Conservation (phyloP, 179 eudicot species). For the Drosera spatulata region DNA sequence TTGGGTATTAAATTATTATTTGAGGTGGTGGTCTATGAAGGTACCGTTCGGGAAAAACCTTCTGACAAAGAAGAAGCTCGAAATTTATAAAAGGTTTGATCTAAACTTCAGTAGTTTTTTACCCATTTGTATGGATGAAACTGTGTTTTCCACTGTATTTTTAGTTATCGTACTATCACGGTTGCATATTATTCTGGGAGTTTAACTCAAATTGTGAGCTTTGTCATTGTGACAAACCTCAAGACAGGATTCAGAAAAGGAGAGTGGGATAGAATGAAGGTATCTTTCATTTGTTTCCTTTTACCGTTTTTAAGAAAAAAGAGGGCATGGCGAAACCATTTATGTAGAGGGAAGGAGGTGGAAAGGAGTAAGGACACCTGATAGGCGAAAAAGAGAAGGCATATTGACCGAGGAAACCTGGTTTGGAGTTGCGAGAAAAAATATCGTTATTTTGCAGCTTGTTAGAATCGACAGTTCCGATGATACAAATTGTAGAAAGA, state of each 20-base stretch:
- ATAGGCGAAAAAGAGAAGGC: too few relatives aligned
- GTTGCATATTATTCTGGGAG: conserved; percentile 66
- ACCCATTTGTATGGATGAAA: background rate
- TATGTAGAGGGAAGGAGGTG: too few relatives aligned
- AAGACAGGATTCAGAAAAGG: conserved; percentile 66
- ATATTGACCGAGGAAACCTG: too few relatives aligned
- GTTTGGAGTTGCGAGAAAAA: too few relatives aligned
- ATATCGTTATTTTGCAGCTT: too few relatives aligned
- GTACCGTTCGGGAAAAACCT: conserved; percentile 75
- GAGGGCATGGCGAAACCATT: too few relatives aligned
- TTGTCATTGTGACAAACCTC: conserved; percentile 83
- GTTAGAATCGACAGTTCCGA: too few relatives aligned
- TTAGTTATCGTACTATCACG: background rate
- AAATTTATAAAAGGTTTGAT: conserved; percentile 60
- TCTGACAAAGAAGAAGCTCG: conserved; percentile 81
- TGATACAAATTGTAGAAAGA: too few relatives aligned
- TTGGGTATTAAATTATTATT: conserved; percentile 7
- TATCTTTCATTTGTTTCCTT: conserved; percentile 8
- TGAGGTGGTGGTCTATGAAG: conserved; percentile 97
- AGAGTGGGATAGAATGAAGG: conserved; percentile 90
- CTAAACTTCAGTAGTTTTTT: background rate
- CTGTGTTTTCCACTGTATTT: background rate
- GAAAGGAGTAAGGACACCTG: too few relatives aligned
- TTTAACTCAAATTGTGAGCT: conserved; percentile 71
- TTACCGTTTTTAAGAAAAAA: too few relatives aligned